A percentile compares a stretch with the other conserved stretches of the same genome.
phyloP scores from a whole-genome alignment of 2,329 filamentous ascomycete genomes.

The Penicillium nordicum region DNA sequence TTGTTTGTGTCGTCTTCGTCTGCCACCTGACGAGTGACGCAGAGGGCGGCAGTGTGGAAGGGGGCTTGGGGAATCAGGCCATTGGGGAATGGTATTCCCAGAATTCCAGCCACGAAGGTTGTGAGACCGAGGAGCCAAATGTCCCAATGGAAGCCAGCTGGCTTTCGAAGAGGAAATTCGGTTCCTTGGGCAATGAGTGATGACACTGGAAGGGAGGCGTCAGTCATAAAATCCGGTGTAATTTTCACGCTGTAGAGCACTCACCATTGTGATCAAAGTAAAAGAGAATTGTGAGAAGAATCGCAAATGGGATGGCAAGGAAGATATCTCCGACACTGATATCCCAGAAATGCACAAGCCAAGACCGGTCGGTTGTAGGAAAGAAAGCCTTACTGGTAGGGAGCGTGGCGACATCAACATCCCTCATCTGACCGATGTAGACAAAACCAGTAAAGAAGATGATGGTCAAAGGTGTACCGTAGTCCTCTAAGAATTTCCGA shows the following conservation, averaged over 20 bases:
- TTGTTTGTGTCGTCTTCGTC: constrained; percentile 58
- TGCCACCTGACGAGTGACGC: constrained; percentile 60
- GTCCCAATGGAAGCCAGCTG: constrained; percentile 83
- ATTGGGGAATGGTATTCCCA: constrained; percentile 78
- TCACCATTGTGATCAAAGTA: constrained; percentile 86
- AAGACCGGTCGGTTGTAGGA: constrained; percentile 68
- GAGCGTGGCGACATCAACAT: constrained; percentile 65
- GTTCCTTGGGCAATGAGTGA: constrained; percentile 79
- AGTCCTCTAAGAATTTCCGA: constrained; percentile 82
- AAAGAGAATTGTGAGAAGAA: constrained; percentile 79
- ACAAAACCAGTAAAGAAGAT: constrained; percentile 90
- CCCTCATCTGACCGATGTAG: constrained; percentile 77
- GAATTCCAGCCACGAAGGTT: constrained; percentile 69
- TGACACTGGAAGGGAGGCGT: constrained; percentile 56
- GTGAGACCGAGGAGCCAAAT: constrained; percentile 76
- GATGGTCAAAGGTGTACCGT: constrained; percentile 77
- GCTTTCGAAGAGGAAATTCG: constrained; percentile 76
- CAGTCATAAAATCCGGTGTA: background rate
- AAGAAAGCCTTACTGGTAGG: constrained; percentile 75
- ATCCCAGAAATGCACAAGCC: constrained; percentile 82
- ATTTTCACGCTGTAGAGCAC: constrained; percentile 13
- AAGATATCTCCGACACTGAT: constrained; percentile 71
- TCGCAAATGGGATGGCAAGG: constrained; percentile 78
- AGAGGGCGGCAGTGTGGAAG: constrained; percentile 76
- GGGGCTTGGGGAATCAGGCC: constrained; percentile 80